These are phyloP conservation scores for Ophiostoma piceae DNA, from an alignment of 2,329 filamentous ascomycete species.

Conservation along the genomic window DNA sequence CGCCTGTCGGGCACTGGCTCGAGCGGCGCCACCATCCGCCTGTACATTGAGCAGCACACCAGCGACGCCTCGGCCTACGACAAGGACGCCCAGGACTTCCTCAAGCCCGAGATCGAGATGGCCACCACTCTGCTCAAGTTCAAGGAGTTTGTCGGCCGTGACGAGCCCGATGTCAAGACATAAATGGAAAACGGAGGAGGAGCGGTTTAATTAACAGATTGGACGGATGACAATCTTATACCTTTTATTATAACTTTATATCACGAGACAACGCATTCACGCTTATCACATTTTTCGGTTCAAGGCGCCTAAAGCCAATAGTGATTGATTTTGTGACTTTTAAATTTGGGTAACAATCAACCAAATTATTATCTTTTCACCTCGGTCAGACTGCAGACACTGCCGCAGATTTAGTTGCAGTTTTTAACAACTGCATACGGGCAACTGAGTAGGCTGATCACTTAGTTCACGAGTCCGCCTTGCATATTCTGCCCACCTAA, in stretches of 20 bases:
- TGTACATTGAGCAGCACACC: slow-evolving; percentile 97
- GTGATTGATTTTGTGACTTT: no score
- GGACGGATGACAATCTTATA: neutral
- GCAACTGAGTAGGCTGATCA: neutral
- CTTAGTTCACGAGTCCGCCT: neutral
- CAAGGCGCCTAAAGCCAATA: neutral
- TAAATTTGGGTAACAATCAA: no score
- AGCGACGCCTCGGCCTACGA: slow-evolving; percentile 71
- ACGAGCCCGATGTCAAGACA: slow-evolving; percentile 94
- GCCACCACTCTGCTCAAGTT: slow-evolving; percentile 83
- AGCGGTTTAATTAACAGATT: neutral
- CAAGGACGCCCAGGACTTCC: slow-evolving; percentile 84
- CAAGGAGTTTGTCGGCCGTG: slow-evolving; percentile 86
- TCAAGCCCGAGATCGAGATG: slow-evolving; percentile 82
- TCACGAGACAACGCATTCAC: slow-evolving; percentile 6
- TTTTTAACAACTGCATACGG: neutral
- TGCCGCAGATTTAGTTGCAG: neutral
- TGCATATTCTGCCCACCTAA: neutral
- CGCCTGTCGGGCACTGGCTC: slow-evolving; percentile 92
- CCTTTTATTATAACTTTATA: slow-evolving; percentile 9
- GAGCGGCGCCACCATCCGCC: slow-evolving; percentile 88
- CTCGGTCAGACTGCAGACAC: neutral
- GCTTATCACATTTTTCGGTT: neutral
- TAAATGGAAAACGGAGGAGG: slow-evolving; percentile 40
- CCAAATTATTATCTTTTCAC: neutral